These are phyloP conservation scores for Fusarium sp. DNA, from an alignment of 2,329 filamentous ascomycete genomes.

Conservation along the genomic window DNA sequence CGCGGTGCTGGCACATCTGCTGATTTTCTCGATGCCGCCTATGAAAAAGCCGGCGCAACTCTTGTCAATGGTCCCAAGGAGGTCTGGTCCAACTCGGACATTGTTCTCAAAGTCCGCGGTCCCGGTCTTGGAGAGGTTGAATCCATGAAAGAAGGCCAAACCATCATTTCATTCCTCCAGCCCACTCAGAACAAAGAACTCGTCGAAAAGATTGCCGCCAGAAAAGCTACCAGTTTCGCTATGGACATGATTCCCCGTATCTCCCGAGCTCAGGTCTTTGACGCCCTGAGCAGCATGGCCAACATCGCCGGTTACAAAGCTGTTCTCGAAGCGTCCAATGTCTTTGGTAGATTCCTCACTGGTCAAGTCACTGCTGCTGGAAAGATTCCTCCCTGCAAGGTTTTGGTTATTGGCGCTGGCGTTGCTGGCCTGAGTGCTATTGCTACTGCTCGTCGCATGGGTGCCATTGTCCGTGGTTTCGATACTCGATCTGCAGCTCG, in stretches of 20 bases:
- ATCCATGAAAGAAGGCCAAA: conserved; percentile 72
- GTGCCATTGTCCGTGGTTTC: conserved; percentile 88
- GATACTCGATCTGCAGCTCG: conserved; percentile 88
- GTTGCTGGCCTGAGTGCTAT: conserved; percentile 90
- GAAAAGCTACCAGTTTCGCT: conserved; percentile 79
- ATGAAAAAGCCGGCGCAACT: conserved; percentile 79
- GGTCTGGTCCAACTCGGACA: conserved; percentile 80
- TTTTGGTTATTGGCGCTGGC: conserved; percentile 88
- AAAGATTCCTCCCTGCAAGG: conserved; percentile 89
- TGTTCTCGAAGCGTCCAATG: conserved; percentile 86
- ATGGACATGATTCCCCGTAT: conserved; percentile 96
- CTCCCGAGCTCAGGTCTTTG: conserved; percentile 86
- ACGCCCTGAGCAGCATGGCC: conserved; percentile 90
- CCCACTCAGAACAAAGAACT: conserved; percentile 80
- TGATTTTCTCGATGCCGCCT: conserved; percentile 79
- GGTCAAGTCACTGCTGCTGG: conserved; percentile 91
- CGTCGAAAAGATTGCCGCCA: conserved; percentile 75
- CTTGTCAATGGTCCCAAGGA: conserved; percentile 71
- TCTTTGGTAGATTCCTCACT: conserved; percentile 86
- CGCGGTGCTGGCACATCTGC: conserved; percentile 80
- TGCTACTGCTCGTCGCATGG: conserved; percentile 83
- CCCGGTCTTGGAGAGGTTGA: conserved; percentile 76
- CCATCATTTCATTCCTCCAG: conserved; percentile 84
- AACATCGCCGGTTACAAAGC: conserved; percentile 96
- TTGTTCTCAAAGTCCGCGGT: conserved; percentile 84